These are phyloP conservation scores for Penicillium sp. DNA, from an alignment of 2,329 filamentous ascomycete genomes.

Conservation along the genomic window DNA sequence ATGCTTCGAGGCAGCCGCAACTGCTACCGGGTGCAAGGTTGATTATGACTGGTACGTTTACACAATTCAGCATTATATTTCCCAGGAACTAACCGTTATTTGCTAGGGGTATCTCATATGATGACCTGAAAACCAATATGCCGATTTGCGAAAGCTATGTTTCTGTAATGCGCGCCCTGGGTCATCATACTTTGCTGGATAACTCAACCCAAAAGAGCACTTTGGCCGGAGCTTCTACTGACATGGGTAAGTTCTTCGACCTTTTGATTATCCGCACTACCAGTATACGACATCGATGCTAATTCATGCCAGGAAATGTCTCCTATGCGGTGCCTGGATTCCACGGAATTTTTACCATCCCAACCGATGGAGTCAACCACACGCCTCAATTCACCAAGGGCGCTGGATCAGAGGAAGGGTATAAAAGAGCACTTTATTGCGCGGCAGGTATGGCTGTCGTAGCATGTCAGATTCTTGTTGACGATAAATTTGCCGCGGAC, in stretches of 20 bases:
- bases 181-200: constrained; percentile 28
- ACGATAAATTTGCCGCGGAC: constrained; percentile 28
- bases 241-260: constrained; percentile 26
- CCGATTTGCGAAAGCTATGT: constrained; percentile 37
- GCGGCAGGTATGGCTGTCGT: constrained; percentile 35
- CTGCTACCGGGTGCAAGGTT: constrained; percentile 34
- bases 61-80: not conserved
- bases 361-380: constrained; percentile 52
- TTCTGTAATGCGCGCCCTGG: constrained; percentile 33
- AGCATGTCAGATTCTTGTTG: constrained; percentile 30
- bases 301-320: constrained; percentile 41
- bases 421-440: constrained; percentile 42
- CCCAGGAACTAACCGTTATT: not conserved
- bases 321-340: constrained; percentile 46
- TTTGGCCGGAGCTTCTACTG: constrained; percentile 28
- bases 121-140: constrained; percentile 33
- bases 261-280: not conserved
- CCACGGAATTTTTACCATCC: constrained; percentile 46
- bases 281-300: not conserved
- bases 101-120: constrained; percentile 33
- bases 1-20: constrained; percentile 36
- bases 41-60: constrained; percentile 28
- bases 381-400: constrained; percentile 56
- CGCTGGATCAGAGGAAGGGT: constrained; percentile 52
- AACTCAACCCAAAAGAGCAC: constrained; percentile 19